Conservation (phyloP, 192 early-diverging fungal species). For the Backusella westeae region DNA sequence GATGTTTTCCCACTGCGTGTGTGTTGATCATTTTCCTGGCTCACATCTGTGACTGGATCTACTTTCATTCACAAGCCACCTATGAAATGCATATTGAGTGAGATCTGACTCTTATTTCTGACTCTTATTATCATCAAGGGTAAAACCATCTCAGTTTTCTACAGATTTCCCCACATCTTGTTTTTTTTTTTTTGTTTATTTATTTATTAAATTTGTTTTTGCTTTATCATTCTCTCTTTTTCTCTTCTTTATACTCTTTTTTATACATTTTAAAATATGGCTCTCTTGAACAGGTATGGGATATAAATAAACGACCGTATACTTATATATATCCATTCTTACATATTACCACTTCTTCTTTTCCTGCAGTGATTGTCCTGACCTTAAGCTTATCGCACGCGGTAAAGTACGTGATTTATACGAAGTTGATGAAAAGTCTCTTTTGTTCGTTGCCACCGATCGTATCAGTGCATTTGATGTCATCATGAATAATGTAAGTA, state of each 20-base stretch:
- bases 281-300: conserved; percentile 12
- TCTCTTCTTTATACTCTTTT: not conserved
- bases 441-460: conserved; percentile 98
- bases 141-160: conserved; percentile 1
- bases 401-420: conserved; percentile 99
- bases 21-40: not conserved
- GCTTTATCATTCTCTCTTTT: not conserved
- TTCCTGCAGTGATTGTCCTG: conserved; percentile 73
- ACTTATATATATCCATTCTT: not conserved
- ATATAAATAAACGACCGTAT: not conserved
- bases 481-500: conserved; percentile 94
- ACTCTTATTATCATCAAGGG: conserved; percentile 1
- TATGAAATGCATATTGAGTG: not conserved
- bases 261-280: not conserved
- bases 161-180: conserved; percentile 9
- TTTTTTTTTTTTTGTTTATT: conserved; percentile 2
- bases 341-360: not conserved
- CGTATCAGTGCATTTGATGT: conserved; percentile 98
- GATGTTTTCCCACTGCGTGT: not conserved
- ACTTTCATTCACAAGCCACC: not conserved
- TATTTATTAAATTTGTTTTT: not conserved
- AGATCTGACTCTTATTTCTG: not conserved
- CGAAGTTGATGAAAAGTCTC: conserved; percentile 77
- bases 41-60: conserved; percentile 6
- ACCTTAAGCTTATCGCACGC: conserved; percentile 88